These are phyloP conservation scores for Ochetophila trinervis DNA, from an alignment of 306 rosid species.

Conservation along the genomic window DNA sequence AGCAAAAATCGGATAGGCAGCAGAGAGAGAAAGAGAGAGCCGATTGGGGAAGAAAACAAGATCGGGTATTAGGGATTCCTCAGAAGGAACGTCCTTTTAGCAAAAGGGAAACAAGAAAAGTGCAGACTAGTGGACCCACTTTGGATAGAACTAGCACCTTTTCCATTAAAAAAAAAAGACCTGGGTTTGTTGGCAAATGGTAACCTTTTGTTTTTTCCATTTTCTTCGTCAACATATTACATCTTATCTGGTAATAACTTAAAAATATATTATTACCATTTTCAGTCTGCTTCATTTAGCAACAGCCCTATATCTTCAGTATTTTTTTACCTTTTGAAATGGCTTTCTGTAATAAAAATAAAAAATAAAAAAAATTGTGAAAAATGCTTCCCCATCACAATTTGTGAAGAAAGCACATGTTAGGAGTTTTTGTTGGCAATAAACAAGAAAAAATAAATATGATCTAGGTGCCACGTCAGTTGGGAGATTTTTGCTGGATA, in stretches of 20 bases:
- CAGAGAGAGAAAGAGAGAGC: not conserved
- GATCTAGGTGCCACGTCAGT: too few relatives aligned
- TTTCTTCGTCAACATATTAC: too few relatives aligned
- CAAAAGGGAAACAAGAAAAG: conserved; percentile 36
- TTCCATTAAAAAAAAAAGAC: conserved; percentile 9
- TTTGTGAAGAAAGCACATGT: too few relatives aligned
- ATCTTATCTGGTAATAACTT: not conserved
- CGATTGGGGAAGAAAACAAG: conserved; percentile 15
- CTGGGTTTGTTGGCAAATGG: conserved; percentile 23
- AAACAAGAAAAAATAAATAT: too few relatives aligned
- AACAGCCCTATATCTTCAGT: too few relatives aligned
- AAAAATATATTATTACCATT: not conserved
- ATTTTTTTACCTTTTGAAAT: too few relatives aligned
- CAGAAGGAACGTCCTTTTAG: conserved; percentile 6
- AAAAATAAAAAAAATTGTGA: too few relatives aligned
- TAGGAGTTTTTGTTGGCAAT: too few relatives aligned
- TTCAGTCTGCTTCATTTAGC: too few relatives aligned
- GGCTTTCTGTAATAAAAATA: too few relatives aligned
- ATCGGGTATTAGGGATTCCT: conserved; percentile 36
- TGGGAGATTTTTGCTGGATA: too few relatives aligned
- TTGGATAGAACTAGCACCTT: conserved; percentile 29
- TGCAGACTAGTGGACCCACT: conserved; percentile 32
- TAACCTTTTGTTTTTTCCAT: not conserved
- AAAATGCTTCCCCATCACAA: too few relatives aligned
- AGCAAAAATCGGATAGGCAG: not conserved